Conservation (phyloP, 768 basidiomycete genomes). For the Amanita rimosa region DNA sequence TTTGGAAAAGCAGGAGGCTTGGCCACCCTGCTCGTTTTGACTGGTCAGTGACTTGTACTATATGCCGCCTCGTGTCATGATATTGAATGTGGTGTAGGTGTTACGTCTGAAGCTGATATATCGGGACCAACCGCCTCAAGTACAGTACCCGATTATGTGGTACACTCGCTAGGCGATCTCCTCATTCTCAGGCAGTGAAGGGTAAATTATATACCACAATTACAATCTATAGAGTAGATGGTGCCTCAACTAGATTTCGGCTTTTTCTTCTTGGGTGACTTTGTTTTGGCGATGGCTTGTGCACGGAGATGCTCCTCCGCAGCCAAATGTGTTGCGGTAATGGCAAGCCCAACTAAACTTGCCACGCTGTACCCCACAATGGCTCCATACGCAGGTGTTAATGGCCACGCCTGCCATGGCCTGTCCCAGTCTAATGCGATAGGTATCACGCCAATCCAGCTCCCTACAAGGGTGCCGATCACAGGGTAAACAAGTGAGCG, state of each 20-base stretch:
- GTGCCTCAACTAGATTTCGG: neutral
- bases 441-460: slow-evolving; percentile 75
- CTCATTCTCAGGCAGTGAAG: slow-evolving; percentile 21
- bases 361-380: slow-evolving; percentile 56
- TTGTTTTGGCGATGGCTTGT: neutral
- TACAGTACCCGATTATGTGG: slow-evolving; percentile 75
- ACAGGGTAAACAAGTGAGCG: slow-evolving; percentile 72
- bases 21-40: slow-evolving; percentile 81
- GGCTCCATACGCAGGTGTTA: slow-evolving; percentile 67
- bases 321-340: slow-evolving; percentile 26
- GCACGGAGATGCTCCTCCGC: slow-evolving; percentile 17
- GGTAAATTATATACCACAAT: neutral
- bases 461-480: slow-evolving; percentile 58
- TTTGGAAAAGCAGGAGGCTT: slow-evolving; percentile 86
- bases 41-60: slow-evolving; percentile 37
- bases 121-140: slow-evolving; percentile 57
- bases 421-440: slow-evolving; percentile 95
- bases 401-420: slow-evolving; percentile 94
- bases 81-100: slow-evolving; percentile 36
- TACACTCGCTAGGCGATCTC: slow-evolving; percentile 75
- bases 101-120: slow-evolving; percentile 66
- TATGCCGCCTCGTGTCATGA: neutral
- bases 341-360: slow-evolving; percentile 40
- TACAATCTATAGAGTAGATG: neutral
- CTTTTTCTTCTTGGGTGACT: neutral